phyloP scores from a whole-genome alignment of 345 rosid genomes.

The Noccaea caerulescens region DNA sequence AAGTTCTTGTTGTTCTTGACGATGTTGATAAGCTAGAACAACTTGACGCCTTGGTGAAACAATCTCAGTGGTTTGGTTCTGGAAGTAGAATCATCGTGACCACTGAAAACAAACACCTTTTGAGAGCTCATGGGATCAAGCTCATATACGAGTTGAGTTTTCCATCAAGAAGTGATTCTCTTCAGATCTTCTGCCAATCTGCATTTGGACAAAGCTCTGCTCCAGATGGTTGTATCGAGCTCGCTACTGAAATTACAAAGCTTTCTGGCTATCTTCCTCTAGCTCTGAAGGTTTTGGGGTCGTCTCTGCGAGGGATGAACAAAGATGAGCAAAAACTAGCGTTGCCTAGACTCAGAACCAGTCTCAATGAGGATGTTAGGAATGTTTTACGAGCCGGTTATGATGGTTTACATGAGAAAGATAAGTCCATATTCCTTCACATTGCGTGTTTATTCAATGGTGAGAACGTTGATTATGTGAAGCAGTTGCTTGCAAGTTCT shows the following conservation, averaged over 20 bases:
- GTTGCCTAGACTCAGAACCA: conserved; percentile 26
- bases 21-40: conserved; percentile 55
- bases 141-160: too few species aligned
- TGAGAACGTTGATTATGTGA: background rate
- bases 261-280: conserved; percentile 46
- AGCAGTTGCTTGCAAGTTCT: conserved; percentile 21
- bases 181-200: conserved; percentile 29
- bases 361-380: conserved; percentile 32
- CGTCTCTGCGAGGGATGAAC: conserved; percentile 25
- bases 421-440: conserved; percentile 43
- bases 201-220: conserved; percentile 34
- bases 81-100: conserved; percentile 65
- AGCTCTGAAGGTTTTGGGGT: conserved; percentile 48
- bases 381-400: conserved; percentile 35
- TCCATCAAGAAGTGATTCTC: conserved; percentile 26
- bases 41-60: conserved; percentile 52
- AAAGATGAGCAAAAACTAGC: conserved; percentile 27
- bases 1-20: conserved; percentile 55
- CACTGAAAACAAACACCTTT: conserved; percentile 50
- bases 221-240: background rate
- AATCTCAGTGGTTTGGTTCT: conserved; percentile 49
- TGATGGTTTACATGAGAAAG: conserved; percentile 39
- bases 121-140: conserved; percentile 30
- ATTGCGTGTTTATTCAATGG: conserved; percentile 48
- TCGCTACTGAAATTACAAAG: conserved; percentile 22